Evolutionary conservation across 768 basidiomycete genomes (phyloP).

Genomic region (Royoungia palumana): DNA sequence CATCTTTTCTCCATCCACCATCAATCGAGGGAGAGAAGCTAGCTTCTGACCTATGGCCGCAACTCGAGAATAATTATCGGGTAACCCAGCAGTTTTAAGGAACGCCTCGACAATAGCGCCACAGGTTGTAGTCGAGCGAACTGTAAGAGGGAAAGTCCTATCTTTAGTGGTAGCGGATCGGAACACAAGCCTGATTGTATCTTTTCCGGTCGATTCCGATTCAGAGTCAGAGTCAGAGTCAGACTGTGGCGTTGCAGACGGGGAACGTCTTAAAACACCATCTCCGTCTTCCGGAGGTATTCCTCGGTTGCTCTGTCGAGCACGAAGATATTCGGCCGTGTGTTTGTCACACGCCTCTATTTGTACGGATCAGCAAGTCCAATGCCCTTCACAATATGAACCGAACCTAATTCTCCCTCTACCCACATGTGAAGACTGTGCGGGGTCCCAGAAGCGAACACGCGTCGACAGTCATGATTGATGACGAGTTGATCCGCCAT

Average conservation of each 20-base stretch:
- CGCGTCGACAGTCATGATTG: constrained; percentile 55
- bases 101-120: constrained; percentile 74
- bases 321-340: constrained; percentile 62
- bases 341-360: constrained; percentile 63
- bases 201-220: constrained; percentile 35
- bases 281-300: constrained; percentile 20
- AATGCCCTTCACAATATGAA: constrained; percentile 4
- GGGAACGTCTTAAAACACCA: constrained; percentile 7
- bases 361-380: constrained; percentile 7
- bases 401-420: constrained; percentile 61
- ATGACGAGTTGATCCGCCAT: constrained; percentile 53
- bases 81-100: constrained; percentile 62
- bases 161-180: constrained; percentile 50
- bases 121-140: constrained; percentile 73
- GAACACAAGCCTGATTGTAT: constrained; percentile 63
- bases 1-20: constrained; percentile 72
- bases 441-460: constrained; percentile 71
- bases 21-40: constrained; percentile 35
- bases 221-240: constrained; percentile 36
- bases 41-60: constrained; percentile 34
- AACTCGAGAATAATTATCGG: constrained; percentile 45
- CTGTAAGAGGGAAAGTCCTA: constrained; percentile 60
- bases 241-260: constrained; percentile 23
- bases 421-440: constrained; percentile 63
- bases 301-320: constrained; percentile 29